Base-by-base conservation (phyloP, 2,329 filamentous ascomycete genomes). In the Colletotrichum somersetense region DNA sequence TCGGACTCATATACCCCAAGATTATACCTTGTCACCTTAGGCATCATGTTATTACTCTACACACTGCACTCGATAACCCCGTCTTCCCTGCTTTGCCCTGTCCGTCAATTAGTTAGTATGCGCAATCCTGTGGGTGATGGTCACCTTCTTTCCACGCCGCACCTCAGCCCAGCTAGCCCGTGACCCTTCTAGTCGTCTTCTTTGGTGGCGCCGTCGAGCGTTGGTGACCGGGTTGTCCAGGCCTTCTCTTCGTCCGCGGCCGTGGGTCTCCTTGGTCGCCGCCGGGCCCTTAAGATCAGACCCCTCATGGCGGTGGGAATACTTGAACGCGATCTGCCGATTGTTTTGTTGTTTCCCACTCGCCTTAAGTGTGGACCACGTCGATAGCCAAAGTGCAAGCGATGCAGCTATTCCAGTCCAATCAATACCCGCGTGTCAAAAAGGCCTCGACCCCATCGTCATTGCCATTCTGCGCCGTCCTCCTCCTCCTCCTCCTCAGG, bases 121-220 rank as follows among this genome's bases (percentile, higher is more conserved):
- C n/a, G 30, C 42, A 8, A 20, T 48, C 26, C 58, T n/a, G 26
- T 48, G 26, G 44, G 42, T 26, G 38, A 53, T 40, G 46, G n/a
- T 53, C 20, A n/a, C 30, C 20, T 62, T 50, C 26, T n/a, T 23
- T 23, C 38, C 26, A 46, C 10, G 38, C 26, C 40, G 40, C 50
- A 56, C 20, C 62, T 53, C 38, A 56, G 62, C 40, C 40, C 38
- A 64, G 48, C 50, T 26, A 64, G 48, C 44, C 38, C 52, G 38
- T n/a, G n/a, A 26, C 35, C 38, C 62, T 64, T 64, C 62, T 64
- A 56, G 62, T 56, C 23, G 62, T 56, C 40, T 56, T 64, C 50
- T 12, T 56, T 38, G 62, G 52, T 46, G 50, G 62, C 62, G 40
- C 50, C 40, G 50, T 46, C 50, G 62, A 56, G 50, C 26, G 50